phyloP scores from a whole-genome alignment of 1,139 yeast genomes.

The Lodderomyces jiufengensis region DNA sequence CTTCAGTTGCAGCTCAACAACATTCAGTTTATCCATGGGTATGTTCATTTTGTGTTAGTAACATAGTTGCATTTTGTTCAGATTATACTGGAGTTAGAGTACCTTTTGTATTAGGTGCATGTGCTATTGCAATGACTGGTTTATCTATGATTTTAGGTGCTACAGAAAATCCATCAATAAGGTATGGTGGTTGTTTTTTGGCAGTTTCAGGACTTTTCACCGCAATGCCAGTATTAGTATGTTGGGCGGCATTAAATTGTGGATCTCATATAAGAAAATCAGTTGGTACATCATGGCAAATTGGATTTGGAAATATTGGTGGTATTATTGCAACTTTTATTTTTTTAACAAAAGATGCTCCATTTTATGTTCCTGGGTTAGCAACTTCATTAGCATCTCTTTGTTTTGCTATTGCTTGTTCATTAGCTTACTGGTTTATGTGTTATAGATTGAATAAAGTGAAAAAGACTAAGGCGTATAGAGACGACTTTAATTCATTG shows the following conservation, averaged over 20 bases:
- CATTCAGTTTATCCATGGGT: conserved; percentile 76
- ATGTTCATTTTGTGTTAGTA: conserved; percentile 54
- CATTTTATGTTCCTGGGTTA: conserved; percentile 56
- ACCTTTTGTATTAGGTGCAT: conserved; percentile 43
- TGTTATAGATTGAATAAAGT: conserved; percentile 39
- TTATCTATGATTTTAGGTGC: conserved; percentile 50
- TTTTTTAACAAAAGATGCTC: conserved; percentile 56
- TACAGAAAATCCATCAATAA: conserved; percentile 29
- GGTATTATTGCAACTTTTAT: conserved; percentile 71
- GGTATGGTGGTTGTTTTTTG: conserved; percentile 73
- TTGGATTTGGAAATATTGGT: conserved; percentile 82
- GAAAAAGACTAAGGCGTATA: conserved; percentile 36
- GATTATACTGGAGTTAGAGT: conserved; percentile 47
- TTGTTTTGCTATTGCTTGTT: conserved; percentile 45
- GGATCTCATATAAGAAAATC: conserved; percentile 70
- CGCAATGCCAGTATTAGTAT: conserved; percentile 71
- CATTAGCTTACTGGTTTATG: conserved; percentile 41
- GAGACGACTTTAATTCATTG: conserved; percentile 40
- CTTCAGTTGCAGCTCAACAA: conserved; percentile 60
- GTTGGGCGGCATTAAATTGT: conserved; percentile 67
- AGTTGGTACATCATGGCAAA: conserved; percentile 71
- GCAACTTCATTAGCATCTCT: conserved; percentile 51
- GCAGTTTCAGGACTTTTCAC: conserved; percentile 63
- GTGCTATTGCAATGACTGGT: conserved; percentile 49
- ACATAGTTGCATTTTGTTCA: conserved; percentile 45